Evolutionary conservation across 805 yeast species (phyloP), one percentile per base, ranked within the genome.

Genomic region (Teunomyces cretensis): DNA sequence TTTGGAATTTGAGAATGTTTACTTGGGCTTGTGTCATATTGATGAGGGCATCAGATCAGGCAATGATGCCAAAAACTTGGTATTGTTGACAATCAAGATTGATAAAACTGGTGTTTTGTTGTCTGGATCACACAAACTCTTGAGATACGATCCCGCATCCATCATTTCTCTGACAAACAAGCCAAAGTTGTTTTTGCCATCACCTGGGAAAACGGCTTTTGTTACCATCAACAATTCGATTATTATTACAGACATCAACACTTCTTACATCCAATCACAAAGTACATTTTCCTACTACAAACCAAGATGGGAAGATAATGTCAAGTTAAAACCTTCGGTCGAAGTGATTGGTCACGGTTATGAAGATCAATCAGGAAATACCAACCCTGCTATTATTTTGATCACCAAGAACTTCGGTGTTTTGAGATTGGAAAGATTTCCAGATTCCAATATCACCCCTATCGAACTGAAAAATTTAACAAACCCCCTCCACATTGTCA

Each of bases 241-340:
- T 9, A 80, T 87, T 1, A 56, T 91, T 43, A 74, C 86, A 1
- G 95, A 87, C 53, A 68, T 84, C 8, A 70, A 78, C 38, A 54
- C 64, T 16, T 56, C 68, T 2, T 64, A 62, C 41, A 57, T 60
- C 9, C 55, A 57, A 19, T 43, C 60, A 0, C 36, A 49, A 15
- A 41, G 50, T 7, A 42, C 63, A 2, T 51, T 51, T 16, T 57
- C 54, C 37, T 69, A 65, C 50, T 61, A 68, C 47, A 61, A 58
- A 40, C 74, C 79, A 3, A 76, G 83, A 54, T 91, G 96, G 96
- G 96, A 90, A 62, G 97, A 92, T 60, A 69, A 80, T 9, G 71
- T 91, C 9, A 66, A 74, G 5, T 76, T 91, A 51, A 80, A 79
- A 48, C 48, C 72, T 1, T 71, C 74, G 13, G 73, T 83, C 4